Evolutionary conservation across 192 early-diverging fungal genomes (phyloP).

Genomic region (Rhizophagus prolifer): DNA sequence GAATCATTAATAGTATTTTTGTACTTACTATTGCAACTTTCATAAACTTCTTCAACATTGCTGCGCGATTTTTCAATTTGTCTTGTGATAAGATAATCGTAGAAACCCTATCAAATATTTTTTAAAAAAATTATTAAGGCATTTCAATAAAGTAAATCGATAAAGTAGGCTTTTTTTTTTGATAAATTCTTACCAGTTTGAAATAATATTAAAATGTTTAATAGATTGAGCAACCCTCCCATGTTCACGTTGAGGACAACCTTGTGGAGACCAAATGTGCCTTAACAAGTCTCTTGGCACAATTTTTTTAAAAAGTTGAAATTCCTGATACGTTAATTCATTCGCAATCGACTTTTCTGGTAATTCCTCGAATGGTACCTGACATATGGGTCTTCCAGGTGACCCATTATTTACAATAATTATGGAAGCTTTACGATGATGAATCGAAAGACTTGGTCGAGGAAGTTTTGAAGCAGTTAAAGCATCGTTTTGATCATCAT

Average conservation of each 20-base stretch:
- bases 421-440: conserved; percentile 3
- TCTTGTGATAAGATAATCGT: conserved; percentile 63
- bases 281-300: conserved; percentile 46
- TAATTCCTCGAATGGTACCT: conserved; percentile 53
- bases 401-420: neutral
- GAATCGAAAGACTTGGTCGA: neutral
- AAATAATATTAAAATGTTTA: conserved; percentile 68
- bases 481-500: neutral
- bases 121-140: too few relatives aligned
- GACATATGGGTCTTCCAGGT: neutral
- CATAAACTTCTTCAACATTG: conserved; percentile 70
- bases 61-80: conserved; percentile 61
- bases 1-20: neutral
- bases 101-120: conserved; percentile 66
- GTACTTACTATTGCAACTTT: conserved; percentile 58
- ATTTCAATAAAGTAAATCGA: too few relatives aligned
- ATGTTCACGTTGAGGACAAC: neutral
- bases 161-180: too few relatives aligned
- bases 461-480: too few relatives aligned
- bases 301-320: conserved; percentile 61
- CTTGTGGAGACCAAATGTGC: conserved; percentile 19
- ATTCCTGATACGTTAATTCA: conserved; percentile 67
- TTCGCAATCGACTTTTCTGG: conserved; percentile 59
- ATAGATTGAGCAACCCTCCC: conserved; percentile 50
- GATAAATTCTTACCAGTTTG: conserved; percentile 63